phyloP scores from a whole-genome alignment of 805 yeast species.

The Wickerhamomyces silvicola region DNA sequence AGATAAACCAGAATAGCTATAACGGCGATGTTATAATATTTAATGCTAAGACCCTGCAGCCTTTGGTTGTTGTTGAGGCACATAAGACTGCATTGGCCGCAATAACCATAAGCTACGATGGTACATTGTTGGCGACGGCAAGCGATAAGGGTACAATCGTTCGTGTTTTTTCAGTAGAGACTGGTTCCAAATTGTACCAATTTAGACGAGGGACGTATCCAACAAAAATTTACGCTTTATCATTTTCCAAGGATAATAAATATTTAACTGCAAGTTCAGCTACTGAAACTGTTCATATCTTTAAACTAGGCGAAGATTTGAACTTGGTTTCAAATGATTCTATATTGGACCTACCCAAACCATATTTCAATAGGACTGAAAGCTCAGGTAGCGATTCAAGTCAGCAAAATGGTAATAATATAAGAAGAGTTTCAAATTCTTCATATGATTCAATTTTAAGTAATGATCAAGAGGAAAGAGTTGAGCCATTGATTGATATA shows the following conservation, averaged over 20 bases:
- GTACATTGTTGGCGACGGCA: conserved; percentile 63
- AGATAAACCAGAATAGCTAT: conserved; percentile 20
- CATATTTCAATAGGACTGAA: conserved; percentile 10
- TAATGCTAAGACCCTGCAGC: conserved; percentile 54
- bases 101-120: conserved; percentile 57
- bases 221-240: conserved; percentile 68
- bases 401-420: background rate
- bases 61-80: conserved; percentile 64
- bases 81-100: conserved; percentile 67
- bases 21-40: conserved; percentile 68
- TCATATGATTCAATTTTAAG: conserved; percentile 22
- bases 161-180: conserved; percentile 56
- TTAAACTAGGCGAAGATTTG: conserved; percentile 48
- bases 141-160: conserved; percentile 75
- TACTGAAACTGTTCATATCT: conserved; percentile 89
- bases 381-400: conserved; percentile 17
- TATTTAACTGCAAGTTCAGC: conserved; percentile 80
- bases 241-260: conserved; percentile 64
- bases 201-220: conserved; percentile 82
- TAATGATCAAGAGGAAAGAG: conserved; percentile 13
- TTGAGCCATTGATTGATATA: conserved; percentile 65
- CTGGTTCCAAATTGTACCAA: conserved; percentile 59
- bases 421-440: conserved; percentile 19
- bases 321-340: conserved; percentile 7
- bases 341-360: conserved; percentile 5